These are phyloP conservation scores for Oryza longistaminata DNA, from an alignment of 176 grass and related monocot species.

Conservation along the genomic window DNA sequence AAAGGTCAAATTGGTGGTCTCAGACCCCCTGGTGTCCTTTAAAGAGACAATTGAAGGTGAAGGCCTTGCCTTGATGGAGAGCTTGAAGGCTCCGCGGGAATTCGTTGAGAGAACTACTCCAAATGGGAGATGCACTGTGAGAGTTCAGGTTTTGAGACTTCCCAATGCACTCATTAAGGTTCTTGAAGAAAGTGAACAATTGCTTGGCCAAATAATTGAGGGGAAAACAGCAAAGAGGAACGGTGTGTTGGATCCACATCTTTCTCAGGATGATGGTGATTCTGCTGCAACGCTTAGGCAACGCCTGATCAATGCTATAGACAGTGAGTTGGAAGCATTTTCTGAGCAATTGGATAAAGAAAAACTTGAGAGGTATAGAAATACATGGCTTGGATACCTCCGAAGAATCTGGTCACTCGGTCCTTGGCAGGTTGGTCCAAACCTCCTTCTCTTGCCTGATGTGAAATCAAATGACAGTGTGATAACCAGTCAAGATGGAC, in stretches of 20 bases:
- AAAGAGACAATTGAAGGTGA: conserved; percentile 89
- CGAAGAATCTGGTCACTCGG: conserved; percentile 71
- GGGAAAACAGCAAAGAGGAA: conserved; percentile 58
- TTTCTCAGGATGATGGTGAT: conserved; percentile 56
- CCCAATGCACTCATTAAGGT: conserved; percentile 67
- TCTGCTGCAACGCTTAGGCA: conserved; percentile 53
- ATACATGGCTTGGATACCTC: conserved; percentile 57
- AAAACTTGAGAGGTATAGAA: conserved; percentile 59
- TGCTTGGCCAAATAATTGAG: conserved; percentile 71
- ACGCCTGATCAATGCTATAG: conserved; percentile 63
- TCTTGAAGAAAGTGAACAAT: conserved; percentile 74
- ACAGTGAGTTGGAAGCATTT: conserved; percentile 67
- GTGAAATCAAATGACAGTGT: conserved; percentile 25
- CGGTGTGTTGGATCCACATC: conserved; percentile 31
- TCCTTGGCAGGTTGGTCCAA: conserved; percentile 75
- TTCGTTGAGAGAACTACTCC: conserved; percentile 72
- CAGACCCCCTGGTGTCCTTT: conserved; percentile 81
- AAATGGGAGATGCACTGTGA: conserved; percentile 75
- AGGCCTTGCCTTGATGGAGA: conserved; percentile 45
- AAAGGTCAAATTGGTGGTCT: conserved; percentile 80
- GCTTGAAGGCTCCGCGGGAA: conserved; percentile 39
- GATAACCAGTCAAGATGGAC: conserved; percentile 33
- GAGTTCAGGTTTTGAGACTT: conserved; percentile 80
- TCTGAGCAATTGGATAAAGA: conserved; percentile 57
- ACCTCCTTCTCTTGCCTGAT: conserved; percentile 64